These are phyloP conservation scores for Lupinus albus DNA, from an alignment of 306 rosid species.

Conservation along the genomic window DNA sequence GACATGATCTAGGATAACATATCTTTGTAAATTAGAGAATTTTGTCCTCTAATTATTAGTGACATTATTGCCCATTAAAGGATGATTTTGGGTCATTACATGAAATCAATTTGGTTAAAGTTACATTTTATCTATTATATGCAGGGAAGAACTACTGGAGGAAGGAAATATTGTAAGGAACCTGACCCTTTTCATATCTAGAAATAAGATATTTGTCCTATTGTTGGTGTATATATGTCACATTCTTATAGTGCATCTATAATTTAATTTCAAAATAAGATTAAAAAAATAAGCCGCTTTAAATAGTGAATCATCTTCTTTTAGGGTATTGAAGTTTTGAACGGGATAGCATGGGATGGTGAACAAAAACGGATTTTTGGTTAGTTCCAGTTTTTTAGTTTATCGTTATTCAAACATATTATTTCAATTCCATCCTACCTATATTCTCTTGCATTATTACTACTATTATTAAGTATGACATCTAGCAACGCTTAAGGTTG, in stretches of 20 bases:
- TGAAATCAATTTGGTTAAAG: not conserved
- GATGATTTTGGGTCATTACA: slow-evolving; percentile 12
- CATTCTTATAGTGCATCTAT: not conserved
- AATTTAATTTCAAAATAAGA: too few species aligned
- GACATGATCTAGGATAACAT: too few species aligned
- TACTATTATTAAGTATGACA: not conserved
- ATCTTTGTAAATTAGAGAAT: too few species aligned
- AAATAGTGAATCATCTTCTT: not conserved
- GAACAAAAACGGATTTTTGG: slow-evolving; percentile 65
- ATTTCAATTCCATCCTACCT: not conserved
- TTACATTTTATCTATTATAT: slow-evolving; percentile 34
- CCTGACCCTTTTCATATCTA: slow-evolving; percentile 26
- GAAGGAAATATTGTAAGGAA: slow-evolving; percentile 68
- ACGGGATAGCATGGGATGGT: slow-evolving; percentile 95
- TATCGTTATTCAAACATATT: not conserved
- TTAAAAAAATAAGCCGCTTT: not conserved
- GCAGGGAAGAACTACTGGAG: slow-evolving; percentile 56
- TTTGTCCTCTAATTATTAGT: not conserved
- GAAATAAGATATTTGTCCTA: slow-evolving; percentile 16
- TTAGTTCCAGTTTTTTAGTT: slow-evolving; percentile 41
- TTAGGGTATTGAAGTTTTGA: slow-evolving; percentile 69
- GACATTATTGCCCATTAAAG: slow-evolving; percentile 14
- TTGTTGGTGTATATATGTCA: not conserved
- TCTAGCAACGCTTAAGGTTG: too few species aligned
- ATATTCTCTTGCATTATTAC: not conserved